Conservation (phyloP, 345 rosid genomes). For the Pugionium dolabratum region DNA sequence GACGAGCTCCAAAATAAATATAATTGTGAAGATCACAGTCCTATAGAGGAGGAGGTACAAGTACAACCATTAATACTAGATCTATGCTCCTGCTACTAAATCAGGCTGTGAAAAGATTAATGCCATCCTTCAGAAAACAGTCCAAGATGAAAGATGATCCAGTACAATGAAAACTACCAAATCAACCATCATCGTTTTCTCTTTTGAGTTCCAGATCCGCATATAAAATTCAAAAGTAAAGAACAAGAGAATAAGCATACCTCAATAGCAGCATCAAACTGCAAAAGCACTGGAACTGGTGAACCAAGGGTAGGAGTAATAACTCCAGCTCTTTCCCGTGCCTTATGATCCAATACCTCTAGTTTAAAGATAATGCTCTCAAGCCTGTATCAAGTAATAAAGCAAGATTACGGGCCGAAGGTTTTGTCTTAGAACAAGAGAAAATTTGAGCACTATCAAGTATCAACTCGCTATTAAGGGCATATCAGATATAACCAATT, state of each 20-base stretch:
- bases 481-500: constrained; percentile 6
- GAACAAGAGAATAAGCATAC: constrained; percentile 46
- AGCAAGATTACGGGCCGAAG: background rate
- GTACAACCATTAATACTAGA: background rate
- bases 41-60: background rate
- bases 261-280: constrained; percentile 82
- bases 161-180: background rate
- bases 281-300: constrained; percentile 80
- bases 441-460: constrained; percentile 14
- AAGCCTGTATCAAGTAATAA: constrained; percentile 50
- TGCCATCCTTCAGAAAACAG: constrained; percentile 6
- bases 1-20: background rate
- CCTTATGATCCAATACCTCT: constrained; percentile 97
- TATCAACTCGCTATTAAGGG: background rate
- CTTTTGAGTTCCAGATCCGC: constrained; percentile 8
- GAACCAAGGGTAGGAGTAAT: constrained; percentile 81
- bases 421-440: constrained; percentile 2
- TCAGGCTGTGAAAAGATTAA: constrained; percentile 3
- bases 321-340: constrained; percentile 94
- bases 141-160: constrained; percentile 4
- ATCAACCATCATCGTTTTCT: background rate
- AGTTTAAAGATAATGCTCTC: constrained; percentile 80
- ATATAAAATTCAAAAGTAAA: background rate
- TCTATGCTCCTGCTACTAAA: background rate
- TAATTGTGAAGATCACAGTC: background rate